These are phyloP conservation scores for Emergomyces orientalis DNA, from an alignment of 2,329 filamentous ascomycete genomes.

Conservation along the genomic window DNA sequence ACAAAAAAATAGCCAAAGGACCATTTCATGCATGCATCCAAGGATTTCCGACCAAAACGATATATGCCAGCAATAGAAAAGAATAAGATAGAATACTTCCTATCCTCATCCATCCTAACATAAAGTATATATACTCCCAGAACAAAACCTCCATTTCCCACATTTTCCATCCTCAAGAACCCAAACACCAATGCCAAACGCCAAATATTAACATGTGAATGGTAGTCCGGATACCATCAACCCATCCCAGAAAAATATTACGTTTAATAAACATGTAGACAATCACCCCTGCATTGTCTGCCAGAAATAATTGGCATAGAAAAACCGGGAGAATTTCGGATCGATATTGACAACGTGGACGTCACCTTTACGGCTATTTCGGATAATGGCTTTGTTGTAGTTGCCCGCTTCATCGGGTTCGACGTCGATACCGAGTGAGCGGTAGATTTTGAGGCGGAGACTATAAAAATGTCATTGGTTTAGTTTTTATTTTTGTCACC, in stretches of 20 bases:
- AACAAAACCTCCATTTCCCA: background rate
- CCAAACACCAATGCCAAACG: background rate
- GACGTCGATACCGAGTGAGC: constrained; percentile 81
- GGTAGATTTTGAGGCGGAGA: constrained; percentile 80
- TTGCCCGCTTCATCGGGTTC: constrained; percentile 72
- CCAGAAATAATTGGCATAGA: constrained; percentile 97
- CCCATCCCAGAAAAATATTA: too few relatives aligned
- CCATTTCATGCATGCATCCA: background rate
- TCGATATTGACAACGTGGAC: constrained; percentile 94
- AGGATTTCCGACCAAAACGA: background rate
- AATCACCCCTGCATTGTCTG: constrained; percentile 56
- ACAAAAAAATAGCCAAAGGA: too few relatives aligned
- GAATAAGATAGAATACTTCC: background rate
- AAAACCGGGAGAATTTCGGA: constrained; percentile 79
- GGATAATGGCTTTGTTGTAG: constrained; percentile 75
- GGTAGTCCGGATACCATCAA: background rate
- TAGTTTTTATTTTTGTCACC: background rate
- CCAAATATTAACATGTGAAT: background rate
- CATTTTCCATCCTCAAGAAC: background rate
- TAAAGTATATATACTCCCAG: background rate
- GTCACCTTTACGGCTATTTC: constrained; percentile 78
- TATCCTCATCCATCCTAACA: background rate
- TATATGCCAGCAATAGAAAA: background rate
- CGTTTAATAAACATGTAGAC: background rate
- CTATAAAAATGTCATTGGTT: constrained; percentile 28